Evolutionary conservation across 768 basidiomycete genomes (phyloP).

Genomic region (Naganishia kalamii): DNA sequence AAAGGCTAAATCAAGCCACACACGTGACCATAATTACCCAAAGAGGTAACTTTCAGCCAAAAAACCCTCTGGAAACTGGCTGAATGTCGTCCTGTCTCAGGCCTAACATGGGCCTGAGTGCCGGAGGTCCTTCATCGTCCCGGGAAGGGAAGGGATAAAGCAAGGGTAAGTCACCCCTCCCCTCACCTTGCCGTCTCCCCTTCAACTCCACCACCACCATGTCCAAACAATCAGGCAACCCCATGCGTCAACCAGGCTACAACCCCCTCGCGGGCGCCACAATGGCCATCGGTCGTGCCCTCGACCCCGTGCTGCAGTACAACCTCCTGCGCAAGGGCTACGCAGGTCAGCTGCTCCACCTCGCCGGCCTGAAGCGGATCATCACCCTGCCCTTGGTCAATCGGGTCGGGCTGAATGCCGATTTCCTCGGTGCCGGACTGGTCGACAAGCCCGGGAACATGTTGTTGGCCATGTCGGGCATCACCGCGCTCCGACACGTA

Average conservation of each 20-base stretch:
- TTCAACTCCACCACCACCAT: background rate
- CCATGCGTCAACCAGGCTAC: slow-evolving; percentile 7
- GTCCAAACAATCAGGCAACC: background rate
- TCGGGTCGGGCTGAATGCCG: slow-evolving; percentile 11
- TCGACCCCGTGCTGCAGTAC: slow-evolving; percentile 28
- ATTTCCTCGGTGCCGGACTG: slow-evolving; percentile 24
- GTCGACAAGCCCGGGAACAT: slow-evolving; percentile 28
- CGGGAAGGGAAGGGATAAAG: no score
- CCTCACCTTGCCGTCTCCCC: background rate
- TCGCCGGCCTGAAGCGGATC: slow-evolving; percentile 22
- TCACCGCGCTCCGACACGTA: slow-evolving; percentile 29
- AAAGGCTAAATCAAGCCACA: no score
- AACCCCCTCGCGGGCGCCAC: slow-evolving; percentile 1
- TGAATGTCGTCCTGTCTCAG: no score
- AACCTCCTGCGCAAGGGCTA: slow-evolving; percentile 26
- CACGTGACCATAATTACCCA: no score
- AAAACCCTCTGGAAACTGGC: no score
- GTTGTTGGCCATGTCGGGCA: slow-evolving; percentile 26
- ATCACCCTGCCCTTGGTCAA: slow-evolving; percentile 24
- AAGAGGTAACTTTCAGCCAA: no score
- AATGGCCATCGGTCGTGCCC: slow-evolving; percentile 23
- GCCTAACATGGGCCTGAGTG: no score
- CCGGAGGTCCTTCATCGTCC: background rate
- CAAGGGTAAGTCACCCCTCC: no score
- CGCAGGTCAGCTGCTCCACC: slow-evolving; percentile 23